phyloP scores from a whole-genome alignment of 805 yeast genomes.

The Spathaspora sp. region DNA sequence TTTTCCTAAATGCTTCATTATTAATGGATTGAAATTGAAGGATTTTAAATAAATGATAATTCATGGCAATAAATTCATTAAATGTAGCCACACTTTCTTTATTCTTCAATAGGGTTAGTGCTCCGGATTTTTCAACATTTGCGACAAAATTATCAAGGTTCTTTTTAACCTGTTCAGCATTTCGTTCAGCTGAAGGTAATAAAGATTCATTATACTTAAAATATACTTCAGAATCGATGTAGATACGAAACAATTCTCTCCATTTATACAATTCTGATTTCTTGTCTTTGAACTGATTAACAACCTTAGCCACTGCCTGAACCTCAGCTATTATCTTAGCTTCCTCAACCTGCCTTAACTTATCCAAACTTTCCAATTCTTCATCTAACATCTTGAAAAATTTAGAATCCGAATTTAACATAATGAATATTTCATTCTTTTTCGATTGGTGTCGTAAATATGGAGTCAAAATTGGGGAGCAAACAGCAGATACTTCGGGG shows the following conservation, averaged over 20 bases:
- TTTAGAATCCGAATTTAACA: conserved; percentile 51
- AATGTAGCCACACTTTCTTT: conserved; percentile 45
- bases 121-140: conserved; percentile 33
- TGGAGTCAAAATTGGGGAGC: background rate
- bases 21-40: conserved; percentile 61
- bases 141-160: conserved; percentile 40
- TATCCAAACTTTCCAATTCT: conserved; percentile 49
- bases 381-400: conserved; percentile 57
- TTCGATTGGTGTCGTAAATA: conserved; percentile 8
- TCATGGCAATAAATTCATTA: conserved; percentile 48
- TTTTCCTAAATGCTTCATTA: conserved; percentile 60
- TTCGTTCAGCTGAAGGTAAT: conserved; percentile 40
- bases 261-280: conserved; percentile 61
- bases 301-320: conserved; percentile 30
- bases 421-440: conserved; percentile 36
- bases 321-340: conserved; percentile 39
- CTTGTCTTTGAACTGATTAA: conserved; percentile 29
- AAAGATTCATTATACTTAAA: conserved; percentile 47
- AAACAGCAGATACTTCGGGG: background rate
- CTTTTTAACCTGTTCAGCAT: conserved; percentile 41
- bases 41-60: conserved; percentile 51
- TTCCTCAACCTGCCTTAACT: conserved; percentile 42
- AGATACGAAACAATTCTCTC: conserved; percentile 64
- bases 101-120: conserved; percentile 41
- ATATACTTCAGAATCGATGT: conserved; percentile 64